Percentiles rank a stretch among this genome's conserved stretches.
These are phyloP conservation scores for Lactifluus volemus DNA, from an alignment of 768 basidiomycete genomes.

Conservation along the genomic window DNA sequence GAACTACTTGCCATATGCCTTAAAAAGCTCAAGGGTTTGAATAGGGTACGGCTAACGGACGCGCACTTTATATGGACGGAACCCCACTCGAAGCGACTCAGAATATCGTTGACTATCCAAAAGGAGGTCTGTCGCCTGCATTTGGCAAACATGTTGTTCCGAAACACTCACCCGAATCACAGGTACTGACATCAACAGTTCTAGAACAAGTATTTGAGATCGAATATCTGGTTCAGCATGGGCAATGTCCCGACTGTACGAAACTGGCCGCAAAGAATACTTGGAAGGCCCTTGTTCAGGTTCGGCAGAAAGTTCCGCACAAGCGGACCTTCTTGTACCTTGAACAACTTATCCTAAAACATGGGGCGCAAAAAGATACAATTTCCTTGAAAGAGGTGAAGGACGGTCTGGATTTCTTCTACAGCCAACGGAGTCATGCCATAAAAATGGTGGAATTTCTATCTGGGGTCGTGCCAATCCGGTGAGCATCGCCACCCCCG, in stretches of 20 bases:
- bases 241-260: constrained; percentile 92
- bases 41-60: constrained; percentile 93
- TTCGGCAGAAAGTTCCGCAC: constrained; percentile 97
- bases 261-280: constrained; percentile 97
- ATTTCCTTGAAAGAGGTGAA: constrained; percentile 86
- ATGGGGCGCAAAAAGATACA: constrained; percentile 94
- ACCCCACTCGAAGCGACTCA: constrained; percentile 88
- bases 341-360: constrained; percentile 94
- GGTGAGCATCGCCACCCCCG: constrained; percentile 40
- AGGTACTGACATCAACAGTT: constrained; percentile 91
- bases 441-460: constrained; percentile 97
- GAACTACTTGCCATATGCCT: constrained; percentile 92
- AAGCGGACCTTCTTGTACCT: constrained; percentile 97
- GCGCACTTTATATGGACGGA: constrained; percentile 99
- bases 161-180: neutral
- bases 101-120: constrained; percentile 93
- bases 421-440: constrained; percentile 81
- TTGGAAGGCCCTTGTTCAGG: constrained; percentile 96
- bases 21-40: constrained; percentile 88
- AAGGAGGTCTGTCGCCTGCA: constrained; percentile 65
- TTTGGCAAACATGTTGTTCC: neutral
- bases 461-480: constrained; percentile 73
- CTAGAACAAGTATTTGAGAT: constrained; percentile 97
- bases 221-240: constrained; percentile 89
- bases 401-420: constrained; percentile 97